These are phyloP conservation scores for Jaapia argillacea DNA, from an alignment of 768 basidiomycete species.

Conservation along the genomic window DNA sequence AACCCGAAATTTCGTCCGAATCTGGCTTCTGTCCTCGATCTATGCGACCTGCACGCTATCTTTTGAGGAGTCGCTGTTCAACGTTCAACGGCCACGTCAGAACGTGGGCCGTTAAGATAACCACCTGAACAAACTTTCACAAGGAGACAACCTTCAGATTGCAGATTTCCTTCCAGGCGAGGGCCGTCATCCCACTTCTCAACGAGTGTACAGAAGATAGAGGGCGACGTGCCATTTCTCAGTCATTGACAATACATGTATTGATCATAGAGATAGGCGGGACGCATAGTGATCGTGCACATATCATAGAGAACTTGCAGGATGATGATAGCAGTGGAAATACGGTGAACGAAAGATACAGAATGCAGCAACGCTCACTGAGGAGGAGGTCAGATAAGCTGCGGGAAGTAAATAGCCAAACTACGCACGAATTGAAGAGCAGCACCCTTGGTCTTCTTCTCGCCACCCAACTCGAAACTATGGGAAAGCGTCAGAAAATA, in stretches of 20 bases:
- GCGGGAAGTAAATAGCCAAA: not conserved
- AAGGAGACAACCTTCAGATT: no score
- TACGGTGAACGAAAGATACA: not conserved
- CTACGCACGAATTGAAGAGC: constrained; percentile 87
- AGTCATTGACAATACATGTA: not conserved
- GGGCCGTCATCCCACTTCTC: no score
- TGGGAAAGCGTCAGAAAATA: constrained; percentile 1
- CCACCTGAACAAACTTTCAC: no score
- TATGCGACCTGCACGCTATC: no score
- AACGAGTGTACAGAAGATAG: no score
- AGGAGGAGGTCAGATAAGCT: not conserved
- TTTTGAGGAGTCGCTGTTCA: no score
- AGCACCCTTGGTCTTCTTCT: constrained; percentile 99
- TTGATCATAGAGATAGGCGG: not conserved
- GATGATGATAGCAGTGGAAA: not conserved
- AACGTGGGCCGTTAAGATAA: no score
- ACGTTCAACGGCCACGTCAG: no score
- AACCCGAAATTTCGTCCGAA: no score
- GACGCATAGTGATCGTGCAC: not conserved
- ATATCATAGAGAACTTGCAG: not conserved
- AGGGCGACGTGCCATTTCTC: no score
- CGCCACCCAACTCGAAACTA: constrained; percentile 98
- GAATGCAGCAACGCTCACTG: not conserved
- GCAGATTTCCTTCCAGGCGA: no score
- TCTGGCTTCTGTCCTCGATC: no score